Percentiles rank a stretch among this genome's conserved stretches.
Conservation (phyloP, 768 basidiomycete species). For the Pisolithus orientalis region DNA sequence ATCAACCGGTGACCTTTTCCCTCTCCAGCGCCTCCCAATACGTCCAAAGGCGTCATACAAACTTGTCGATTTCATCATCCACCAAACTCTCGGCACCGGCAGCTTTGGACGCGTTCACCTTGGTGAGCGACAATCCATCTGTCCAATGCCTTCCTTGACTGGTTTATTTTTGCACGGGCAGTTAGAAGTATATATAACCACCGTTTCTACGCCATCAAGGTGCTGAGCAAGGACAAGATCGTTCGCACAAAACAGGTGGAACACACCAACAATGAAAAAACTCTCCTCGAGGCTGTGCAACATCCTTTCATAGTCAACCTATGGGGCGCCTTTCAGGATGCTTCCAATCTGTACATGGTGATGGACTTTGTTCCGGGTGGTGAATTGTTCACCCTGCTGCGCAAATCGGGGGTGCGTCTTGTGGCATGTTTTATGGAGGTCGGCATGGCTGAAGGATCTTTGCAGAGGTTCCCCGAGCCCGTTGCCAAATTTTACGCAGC, state of each 20-base stretch:
- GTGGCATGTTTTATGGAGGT: conserved; percentile 5
- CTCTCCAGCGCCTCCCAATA: conserved; percentile 27
- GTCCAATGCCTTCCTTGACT: background rate
- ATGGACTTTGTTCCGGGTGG: conserved; percentile 97
- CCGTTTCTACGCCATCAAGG: conserved; percentile 94
- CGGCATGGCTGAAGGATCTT: conserved; percentile 5
- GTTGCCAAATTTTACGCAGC: conserved; percentile 98
- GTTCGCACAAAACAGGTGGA: conserved; percentile 92
- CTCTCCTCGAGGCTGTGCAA: conserved; percentile 76
- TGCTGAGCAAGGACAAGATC: conserved; percentile 88
- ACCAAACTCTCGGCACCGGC: conserved; percentile 85
- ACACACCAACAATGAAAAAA: conserved; percentile 93
- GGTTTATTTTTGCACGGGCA: conserved; percentile 21
- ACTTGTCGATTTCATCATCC: conserved; percentile 74
- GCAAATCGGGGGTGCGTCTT: conserved; percentile 73
- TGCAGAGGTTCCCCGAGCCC: conserved; percentile 87
- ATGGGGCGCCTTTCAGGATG: conserved; percentile 93
- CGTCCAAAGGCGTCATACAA: conserved; percentile 64
- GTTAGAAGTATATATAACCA: conserved; percentile 89
- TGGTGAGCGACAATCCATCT: conserved; percentile 38
- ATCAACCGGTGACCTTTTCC: conserved; percentile 29
- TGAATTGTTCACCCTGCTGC: conserved; percentile 89
- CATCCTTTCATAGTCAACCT: conserved; percentile 95
- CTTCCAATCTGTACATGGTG: conserved; percentile 93
- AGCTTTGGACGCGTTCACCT: conserved; percentile 95